Base-by-base conservation (phyloP, 2,329 filamentous ascomycete genomes). In the Hypomyces rosellus region DNA sequence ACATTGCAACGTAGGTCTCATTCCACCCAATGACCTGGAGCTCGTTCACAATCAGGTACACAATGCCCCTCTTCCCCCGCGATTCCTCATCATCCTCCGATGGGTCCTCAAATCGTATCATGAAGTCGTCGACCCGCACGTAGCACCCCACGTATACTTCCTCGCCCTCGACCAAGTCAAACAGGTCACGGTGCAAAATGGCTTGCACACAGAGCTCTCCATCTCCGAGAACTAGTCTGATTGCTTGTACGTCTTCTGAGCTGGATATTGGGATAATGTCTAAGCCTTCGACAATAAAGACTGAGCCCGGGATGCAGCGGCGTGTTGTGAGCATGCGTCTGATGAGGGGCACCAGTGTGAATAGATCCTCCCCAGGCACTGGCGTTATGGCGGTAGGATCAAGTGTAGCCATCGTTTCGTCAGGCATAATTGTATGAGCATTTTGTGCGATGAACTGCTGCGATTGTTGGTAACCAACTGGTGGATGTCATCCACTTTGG, bases 141-240 rank as follows among this genome's bases (percentile, higher is more conserved):
- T 78, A 78, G 39, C 70, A 71, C 1, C 78, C 78, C 11, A 74
- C 64, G 4, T 63, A 64, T 34, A 81, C 57, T n/a, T 72, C 68
- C 2, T 69, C 71, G 1, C 59, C 60, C 38, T 77, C 69, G 8
- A 78, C 65, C n/a, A 76, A 69, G 4, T 69, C 66, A 46, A 80
- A 76, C 63, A 76, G 68, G 43, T 69, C 69, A 1, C 69, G 63
- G 6, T 63, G 61, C 39, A 80, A 60, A 7, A 81, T 61, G 0
- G 75, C 76, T 59, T 81, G 77, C n/a, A 81, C 69, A 55, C 74
- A 80, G 3, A 79, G 60, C 56, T 74, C 67, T 1, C 77, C 76
- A 54, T 81, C 78, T 36, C 77, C 74, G 0, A 81, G 69, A 0
- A 80, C 48, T 11, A 81, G 55, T 2, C 76, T 68, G 1, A 79